Base-by-base conservation (phyloP, 2,329 filamentous ascomycete species). In the Lachnellula subtilissima region DNA sequence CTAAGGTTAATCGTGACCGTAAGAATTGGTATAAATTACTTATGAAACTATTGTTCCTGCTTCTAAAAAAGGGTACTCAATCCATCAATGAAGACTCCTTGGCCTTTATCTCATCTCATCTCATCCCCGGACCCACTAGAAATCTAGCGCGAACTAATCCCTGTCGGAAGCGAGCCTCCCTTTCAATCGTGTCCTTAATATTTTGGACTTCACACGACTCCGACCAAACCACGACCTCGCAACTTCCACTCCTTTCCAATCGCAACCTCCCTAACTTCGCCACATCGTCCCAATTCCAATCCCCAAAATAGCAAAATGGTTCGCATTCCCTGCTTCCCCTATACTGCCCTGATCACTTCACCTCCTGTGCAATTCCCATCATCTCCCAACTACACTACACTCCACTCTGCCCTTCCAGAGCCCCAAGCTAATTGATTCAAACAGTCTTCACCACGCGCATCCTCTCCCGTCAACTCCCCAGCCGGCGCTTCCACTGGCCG, bases 401-500 rank as follows among this genome's bases (percentile, higher is more conserved):
- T 40, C 5, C n/a, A 46, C 42, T 7, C 11, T 36, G 7, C 50
- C 5, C 35, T 35, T 36, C 22, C 25, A 46, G 7, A 5, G 39
- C 12, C 48, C 15, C 36, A 25, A 50, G 52, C 14, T 47, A 52
- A 47, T 47, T 15, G 3, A 40, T 23, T 23, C 50, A 25, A 54
- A 59, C 50, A 71, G 69, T 70, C 69, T 54, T 71, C 69, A 37
- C 68, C 69, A 63, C 64, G 68, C 57, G 52, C 83, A 54, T 77
- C 82, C 51, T 87, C 86, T 49, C 84, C 84, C 58, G 75, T 74
- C 61, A 78, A 77, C 70, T 76, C 77, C 61, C 71, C 75, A 62
- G 73, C 78, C 58, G 78, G 81, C 64, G 79, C 80, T 65, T 79
- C 83, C 65, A 82, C 82, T 57, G 89, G 88, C 74, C 90, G 93